A percentile compares a stretch with the other conserved stretches of the same genome.
Evolutionary conservation across 2,329 filamentous ascomycete species (phyloP).

Genomic region (Cordyceps fumosorosea): DNA sequence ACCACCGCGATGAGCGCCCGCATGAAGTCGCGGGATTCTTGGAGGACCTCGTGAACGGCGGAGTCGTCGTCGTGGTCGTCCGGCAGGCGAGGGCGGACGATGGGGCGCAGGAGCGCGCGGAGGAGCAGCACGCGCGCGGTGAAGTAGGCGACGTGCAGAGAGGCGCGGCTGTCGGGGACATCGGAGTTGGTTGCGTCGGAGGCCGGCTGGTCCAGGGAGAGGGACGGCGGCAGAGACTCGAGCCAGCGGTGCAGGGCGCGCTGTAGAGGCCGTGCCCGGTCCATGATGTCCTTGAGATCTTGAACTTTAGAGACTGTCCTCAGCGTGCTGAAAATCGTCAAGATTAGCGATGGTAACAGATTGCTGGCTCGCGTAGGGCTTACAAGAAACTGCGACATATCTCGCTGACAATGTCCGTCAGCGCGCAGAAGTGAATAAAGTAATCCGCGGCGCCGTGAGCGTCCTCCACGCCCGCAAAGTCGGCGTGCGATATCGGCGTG

Average conservation of each 20-base stretch:
- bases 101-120: constrained; percentile 15
- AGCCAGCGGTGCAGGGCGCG: constrained; percentile 14
- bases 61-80: no score
- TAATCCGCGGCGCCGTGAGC: constrained; percentile 6
- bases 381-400: constrained; percentile 16
- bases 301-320: constrained; percentile 14
- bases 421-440: constrained; percentile 14
- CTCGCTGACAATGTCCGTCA: constrained; percentile 13
- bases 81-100: background rate
- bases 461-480: constrained; percentile 2
- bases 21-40: constrained; percentile 16
- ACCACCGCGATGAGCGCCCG: constrained; percentile 15
- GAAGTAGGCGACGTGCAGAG: constrained; percentile 15
- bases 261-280: constrained; percentile 9
- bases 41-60: constrained; percentile 8
- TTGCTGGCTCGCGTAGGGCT: background rate
- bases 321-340: constrained; percentile 12
- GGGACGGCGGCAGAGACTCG: constrained; percentile 12
- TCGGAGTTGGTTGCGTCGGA: constrained; percentile 7
- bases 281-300: constrained; percentile 8
- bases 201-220: constrained; percentile 4
- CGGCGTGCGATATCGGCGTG: constrained; percentile 7
- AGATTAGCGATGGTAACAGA: background rate
- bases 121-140: constrained; percentile 14
- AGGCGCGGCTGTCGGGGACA: constrained; percentile 13